phyloP scores from a whole-genome alignment of 305 asterid species.

The Fraxinus floribunda region DNA sequence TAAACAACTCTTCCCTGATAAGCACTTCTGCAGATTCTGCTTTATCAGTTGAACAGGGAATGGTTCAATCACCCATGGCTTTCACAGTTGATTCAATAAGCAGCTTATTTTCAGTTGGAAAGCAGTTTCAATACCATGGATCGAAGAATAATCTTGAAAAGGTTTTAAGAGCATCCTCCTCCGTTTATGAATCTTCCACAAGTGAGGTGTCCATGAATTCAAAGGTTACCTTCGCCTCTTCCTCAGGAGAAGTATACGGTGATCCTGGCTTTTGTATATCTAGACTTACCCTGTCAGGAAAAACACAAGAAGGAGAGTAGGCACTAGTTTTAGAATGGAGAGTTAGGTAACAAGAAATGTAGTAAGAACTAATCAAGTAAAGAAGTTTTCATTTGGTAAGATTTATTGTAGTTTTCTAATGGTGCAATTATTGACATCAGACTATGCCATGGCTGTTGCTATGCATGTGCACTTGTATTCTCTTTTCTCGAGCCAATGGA shows the following conservation, averaged over 20 bases:
- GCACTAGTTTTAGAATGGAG: neutral
- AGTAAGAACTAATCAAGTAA: neutral
- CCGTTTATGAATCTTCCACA: neutral
- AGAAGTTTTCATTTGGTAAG: neutral
- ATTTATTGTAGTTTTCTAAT: no score
- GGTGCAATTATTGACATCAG: neutral
- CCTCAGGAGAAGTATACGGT: neutral
- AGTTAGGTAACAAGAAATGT: neutral
- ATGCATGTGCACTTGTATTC: no score
- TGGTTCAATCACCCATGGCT: neutral
- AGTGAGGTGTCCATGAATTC: conserved; percentile 28
- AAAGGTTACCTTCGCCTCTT: conserved; percentile 27
- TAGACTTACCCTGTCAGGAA: neutral
- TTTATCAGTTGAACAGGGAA: neutral
- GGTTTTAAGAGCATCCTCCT: neutral
- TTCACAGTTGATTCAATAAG: neutral
- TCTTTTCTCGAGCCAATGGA: no score
- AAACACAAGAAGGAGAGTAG: neutral
- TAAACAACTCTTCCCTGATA: neutral
- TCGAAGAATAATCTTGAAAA: neutral
- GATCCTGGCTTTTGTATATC: conserved; percentile 5
- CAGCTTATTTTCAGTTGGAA: neutral
- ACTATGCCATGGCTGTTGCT: neutral
- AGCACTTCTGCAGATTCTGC: conserved; percentile 4
- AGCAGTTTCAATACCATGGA: neutral